phyloP scores from a whole-genome alignment of 1,284 basidiomycete genomes.

The Pterulicium gracile region DNA sequence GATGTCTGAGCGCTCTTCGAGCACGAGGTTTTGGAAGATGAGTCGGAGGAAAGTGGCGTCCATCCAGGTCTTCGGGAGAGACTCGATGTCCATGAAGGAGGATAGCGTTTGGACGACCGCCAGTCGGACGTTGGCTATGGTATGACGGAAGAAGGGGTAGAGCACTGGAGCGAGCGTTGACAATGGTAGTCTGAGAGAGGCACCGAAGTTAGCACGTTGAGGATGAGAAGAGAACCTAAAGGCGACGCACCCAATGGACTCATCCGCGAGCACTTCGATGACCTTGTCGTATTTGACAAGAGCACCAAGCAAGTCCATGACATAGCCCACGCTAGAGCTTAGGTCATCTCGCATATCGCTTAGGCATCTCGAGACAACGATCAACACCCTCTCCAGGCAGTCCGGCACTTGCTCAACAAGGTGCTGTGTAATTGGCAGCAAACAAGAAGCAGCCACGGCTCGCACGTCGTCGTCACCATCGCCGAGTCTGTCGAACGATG shows the following conservation, averaged over 20 bases:
- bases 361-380: slow-evolving; percentile 88
- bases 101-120: slow-evolving; percentile 88
- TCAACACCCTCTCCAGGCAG: slow-evolving; percentile 63
- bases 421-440: slow-evolving; percentile 77
- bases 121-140: slow-evolving; percentile 87
- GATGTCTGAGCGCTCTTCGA: slow-evolving; percentile 85
- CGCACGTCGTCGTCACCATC: slow-evolving; percentile 97
- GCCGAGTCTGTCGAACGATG: slow-evolving; percentile 46
- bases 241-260: slow-evolving; percentile 50
- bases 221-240: background rate
- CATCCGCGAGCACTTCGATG: slow-evolving; percentile 64
- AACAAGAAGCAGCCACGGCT: slow-evolving; percentile 86
- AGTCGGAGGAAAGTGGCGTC: slow-evolving; percentile 70
- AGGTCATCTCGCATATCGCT: slow-evolving; percentile 94
- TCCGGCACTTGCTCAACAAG: slow-evolving; percentile 73
- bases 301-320: slow-evolving; percentile 92
- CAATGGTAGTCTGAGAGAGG: slow-evolving; percentile 56
- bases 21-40: slow-evolving; percentile 90
- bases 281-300: slow-evolving; percentile 77
- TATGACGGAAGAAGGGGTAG: slow-evolving; percentile 97
- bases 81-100: slow-evolving; percentile 74
- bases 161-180: slow-evolving; percentile 77
- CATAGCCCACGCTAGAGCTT: slow-evolving; percentile 91
- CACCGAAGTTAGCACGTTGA: slow-evolving; percentile 9
- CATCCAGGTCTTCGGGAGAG: slow-evolving; percentile 80